A percentile compares a stretch with the other conserved stretches of the same genome.
Conservation (phyloP, 176 grass and related monocot species). For the Tuctoria greenei region DNA sequence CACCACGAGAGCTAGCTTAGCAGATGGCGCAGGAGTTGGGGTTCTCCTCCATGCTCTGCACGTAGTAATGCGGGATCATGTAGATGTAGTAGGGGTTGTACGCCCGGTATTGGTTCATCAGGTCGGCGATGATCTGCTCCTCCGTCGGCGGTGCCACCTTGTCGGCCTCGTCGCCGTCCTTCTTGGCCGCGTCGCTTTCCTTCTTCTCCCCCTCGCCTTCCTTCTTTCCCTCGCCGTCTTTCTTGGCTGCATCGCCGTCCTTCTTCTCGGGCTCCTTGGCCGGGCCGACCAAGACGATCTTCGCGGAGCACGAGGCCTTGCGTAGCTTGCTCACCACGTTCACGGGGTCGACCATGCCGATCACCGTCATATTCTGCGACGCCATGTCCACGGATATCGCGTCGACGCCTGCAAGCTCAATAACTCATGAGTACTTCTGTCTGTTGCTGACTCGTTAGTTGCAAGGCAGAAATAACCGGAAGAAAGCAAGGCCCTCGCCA, state of each 20-base stretch:
- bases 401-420: constrained; percentile 58
- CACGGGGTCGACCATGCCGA: constrained; percentile 74
- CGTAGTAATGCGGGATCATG: constrained; percentile 52
- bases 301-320: constrained; percentile 54
- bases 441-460: background rate
- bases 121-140: constrained; percentile 47
- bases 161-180: constrained; percentile 24
- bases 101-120: constrained; percentile 55
- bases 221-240: constrained; percentile 26
- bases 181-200: constrained; percentile 13
- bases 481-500: background rate
- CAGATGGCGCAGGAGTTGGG: constrained; percentile 82
- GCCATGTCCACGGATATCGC: constrained; percentile 74
- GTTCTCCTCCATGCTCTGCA: constrained; percentile 77
- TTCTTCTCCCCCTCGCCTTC: constrained; percentile 23
- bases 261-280: constrained; percentile 54
- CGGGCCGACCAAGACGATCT: constrained; percentile 56
- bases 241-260: constrained; percentile 30
- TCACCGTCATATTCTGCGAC: constrained; percentile 65
- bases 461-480: background rate
- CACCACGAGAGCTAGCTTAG: too few species aligned
- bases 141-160: constrained; percentile 25
- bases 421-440: background rate
- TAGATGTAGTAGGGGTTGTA: constrained; percentile 38
- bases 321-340: constrained; percentile 77